Base-by-base conservation (phyloP, 495 filamentous ascomycete genomes). In the Aspergillus bridgeri region DNA sequence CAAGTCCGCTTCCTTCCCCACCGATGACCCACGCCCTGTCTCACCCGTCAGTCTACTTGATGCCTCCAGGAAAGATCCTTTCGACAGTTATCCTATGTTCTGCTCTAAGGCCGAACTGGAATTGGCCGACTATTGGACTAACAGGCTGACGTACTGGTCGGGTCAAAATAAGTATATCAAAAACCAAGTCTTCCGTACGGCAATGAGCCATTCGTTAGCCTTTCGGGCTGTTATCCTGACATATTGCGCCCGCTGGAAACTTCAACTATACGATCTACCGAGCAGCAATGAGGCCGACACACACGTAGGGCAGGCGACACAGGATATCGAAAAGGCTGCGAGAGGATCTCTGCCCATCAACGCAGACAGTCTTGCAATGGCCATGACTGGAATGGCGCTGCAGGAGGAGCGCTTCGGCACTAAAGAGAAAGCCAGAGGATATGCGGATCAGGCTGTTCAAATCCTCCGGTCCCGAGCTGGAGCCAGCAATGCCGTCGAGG, bases 91-190 rank as follows among this genome's bases (percentile, higher is more conserved):
- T 8, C 68, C 70, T 5, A 58, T 67, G 3, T 47, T 56, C 7
- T 64, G 58, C 1, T 52, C 64, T 7, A 58, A 49, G 2, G 62
- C 62, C 6, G 70, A 75, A 24, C 46, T 67, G 38, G 72, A 70
- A 49, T 59, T 79, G 47, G 62, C 61, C 3, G 72, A 75, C 47
- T 68, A 68, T 48, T 79, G 73, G 73, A 63, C 64, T 6, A 68
- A 57, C 60, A 67, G 69, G 38, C 64, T 77, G 56, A 65, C 67
- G 0, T 79, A 79, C 56, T 79, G 76, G 76, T 79, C 76, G 7
- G 76, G 76, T 0, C 71, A 75, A 49, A 77, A 77, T 53, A 51
- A 54, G 38, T 64, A 72, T 24, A 44, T 77, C 2, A 79, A 79
- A 55, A 62, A 72, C 19, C 67, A 65, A 21, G 66, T 74, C 7